Conservation (phyloP, 345 rosid genomes). For the Iberis pinnata region DNA sequence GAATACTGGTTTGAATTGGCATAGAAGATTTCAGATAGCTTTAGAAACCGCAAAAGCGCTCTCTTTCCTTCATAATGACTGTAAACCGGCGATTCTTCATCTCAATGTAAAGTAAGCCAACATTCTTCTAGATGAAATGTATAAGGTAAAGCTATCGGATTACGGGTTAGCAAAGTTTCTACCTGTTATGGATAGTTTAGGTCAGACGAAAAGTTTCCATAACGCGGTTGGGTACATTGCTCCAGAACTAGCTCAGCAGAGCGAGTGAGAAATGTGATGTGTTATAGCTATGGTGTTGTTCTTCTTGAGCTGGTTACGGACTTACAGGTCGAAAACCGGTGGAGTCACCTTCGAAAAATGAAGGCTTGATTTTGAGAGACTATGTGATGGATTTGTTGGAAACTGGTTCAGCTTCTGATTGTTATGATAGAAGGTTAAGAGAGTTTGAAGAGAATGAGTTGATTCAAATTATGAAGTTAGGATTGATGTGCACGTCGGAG, state of each 20-base stretch:
- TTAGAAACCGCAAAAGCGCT: conserved; percentile 82
- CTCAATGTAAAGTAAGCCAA: conserved; percentile 84
- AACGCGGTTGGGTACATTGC: conserved; percentile 97
- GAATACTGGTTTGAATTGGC: conserved; percentile 61
- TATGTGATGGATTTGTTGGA: conserved; percentile 69
- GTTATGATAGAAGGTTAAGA: conserved; percentile 67
- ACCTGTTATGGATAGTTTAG: conserved; percentile 65
- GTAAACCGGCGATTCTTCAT: conserved; percentile 81
- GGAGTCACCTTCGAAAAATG: conserved; percentile 55
- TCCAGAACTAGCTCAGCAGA: conserved; percentile 69
- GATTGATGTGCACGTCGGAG: conserved; percentile 72
- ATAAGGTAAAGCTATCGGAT: conserved; percentile 78
- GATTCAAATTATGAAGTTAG: conserved; percentile 91
- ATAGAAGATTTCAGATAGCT: conserved; percentile 80
- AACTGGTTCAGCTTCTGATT: conserved; percentile 70
- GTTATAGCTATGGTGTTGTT: conserved; percentile 84
- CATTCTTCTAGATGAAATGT: conserved; percentile 69
- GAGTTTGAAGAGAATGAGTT: conserved; percentile 80
- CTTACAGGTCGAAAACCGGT: conserved; percentile 85
- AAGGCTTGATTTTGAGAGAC: conserved; percentile 72
- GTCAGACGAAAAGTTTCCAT: conserved; percentile 60
- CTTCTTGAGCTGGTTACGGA: conserved; percentile 89
- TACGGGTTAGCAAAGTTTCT: conserved; percentile 77
- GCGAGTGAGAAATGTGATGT: conserved; percentile 83
- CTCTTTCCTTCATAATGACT: conserved; percentile 87